phyloP scores from a whole-genome alignment of 2,329 filamentous ascomycete species.

The Ascochyta viciae-villosae region DNA sequence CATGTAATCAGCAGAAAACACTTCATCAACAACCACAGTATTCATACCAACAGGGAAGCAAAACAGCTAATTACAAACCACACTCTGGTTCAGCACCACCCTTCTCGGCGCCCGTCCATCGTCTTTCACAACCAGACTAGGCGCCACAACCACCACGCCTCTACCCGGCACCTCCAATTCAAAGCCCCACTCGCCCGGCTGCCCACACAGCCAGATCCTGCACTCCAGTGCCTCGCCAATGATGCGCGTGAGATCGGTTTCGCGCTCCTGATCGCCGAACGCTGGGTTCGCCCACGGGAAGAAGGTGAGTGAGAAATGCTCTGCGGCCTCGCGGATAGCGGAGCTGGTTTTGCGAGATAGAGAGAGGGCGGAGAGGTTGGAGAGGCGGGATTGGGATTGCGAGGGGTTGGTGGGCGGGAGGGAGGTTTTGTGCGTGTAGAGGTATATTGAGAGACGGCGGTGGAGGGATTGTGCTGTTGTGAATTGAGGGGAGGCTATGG shows the following conservation, averaged over 20 bases:
- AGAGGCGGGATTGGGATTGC: conserved; percentile 1
- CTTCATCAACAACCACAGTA: no score
- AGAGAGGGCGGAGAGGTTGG: conserved; percentile 6
- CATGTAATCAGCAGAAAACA: no score
- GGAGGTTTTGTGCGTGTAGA: conserved; percentile 25
- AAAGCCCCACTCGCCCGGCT: conserved; percentile 34
- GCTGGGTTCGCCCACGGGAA: conserved; percentile 45
- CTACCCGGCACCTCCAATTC: conserved; percentile 35
- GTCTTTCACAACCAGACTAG: conserved; percentile 25
- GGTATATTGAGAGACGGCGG: conserved; percentile 35
- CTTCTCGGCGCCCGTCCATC: conserved; percentile 9
- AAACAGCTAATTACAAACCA: not conserved
- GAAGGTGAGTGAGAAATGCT: conserved; percentile 44
- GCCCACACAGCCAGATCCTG: conserved; percentile 40
- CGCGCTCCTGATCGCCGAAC: conserved; percentile 36
- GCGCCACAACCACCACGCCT: conserved; percentile 33
- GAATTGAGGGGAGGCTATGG: conserved; percentile 12
- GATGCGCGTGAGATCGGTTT: conserved; percentile 36
- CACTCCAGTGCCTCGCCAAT: conserved; percentile 36
- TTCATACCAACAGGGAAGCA: no score
- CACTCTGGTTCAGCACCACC: conserved; percentile 7
- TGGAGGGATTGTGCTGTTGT: conserved; percentile 34
- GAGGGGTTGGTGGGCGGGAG: not conserved
- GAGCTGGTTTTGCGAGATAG: conserved; percentile 18
- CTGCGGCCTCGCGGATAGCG: conserved; percentile 42